phyloP scores from a whole-genome alignment of 2,329 filamentous ascomycete genomes.

The Monosporascus sp. region DNA sequence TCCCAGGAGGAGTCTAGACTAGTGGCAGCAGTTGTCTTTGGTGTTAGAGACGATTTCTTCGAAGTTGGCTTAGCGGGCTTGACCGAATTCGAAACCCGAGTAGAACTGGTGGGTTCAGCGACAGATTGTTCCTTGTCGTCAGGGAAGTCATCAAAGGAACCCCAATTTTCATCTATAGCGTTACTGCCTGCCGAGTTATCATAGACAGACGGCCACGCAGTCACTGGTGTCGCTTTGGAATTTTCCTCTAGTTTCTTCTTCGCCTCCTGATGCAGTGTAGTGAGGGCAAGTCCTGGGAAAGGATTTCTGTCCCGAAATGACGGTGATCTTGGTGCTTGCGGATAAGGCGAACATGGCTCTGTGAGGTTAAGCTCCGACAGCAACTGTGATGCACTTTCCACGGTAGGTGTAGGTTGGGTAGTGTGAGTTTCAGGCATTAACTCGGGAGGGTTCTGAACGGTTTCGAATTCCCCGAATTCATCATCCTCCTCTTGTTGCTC shows the following conservation, averaged over 20 bases:
- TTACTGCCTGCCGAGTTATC: conserved; percentile 12
- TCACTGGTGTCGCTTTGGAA: conserved; percentile 32
- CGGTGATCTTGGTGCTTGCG: conserved; percentile 44
- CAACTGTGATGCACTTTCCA: conserved; percentile 26
- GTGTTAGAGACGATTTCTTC: conserved; percentile 3
- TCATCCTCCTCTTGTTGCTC: conserved; percentile 41
- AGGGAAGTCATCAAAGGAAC: conserved; percentile 43
- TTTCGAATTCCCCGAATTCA: conserved; percentile 58
- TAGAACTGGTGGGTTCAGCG: conserved; percentile 14
- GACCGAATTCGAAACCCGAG: conserved; percentile 23
- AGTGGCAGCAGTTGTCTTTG: conserved; percentile 10
- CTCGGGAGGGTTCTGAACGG: conserved; percentile 30
- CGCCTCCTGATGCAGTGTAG: conserved; percentile 32
- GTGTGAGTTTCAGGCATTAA: conserved; percentile 34
- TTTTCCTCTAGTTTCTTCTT: conserved; percentile 27
- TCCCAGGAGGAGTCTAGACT: conserved; percentile 34
- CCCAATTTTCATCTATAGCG: conserved; percentile 42
- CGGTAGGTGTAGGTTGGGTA: conserved; percentile 18
- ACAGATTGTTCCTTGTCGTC: conserved; percentile 12
- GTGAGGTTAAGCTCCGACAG: conserved; percentile 29
- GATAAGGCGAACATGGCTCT: conserved; percentile 31
- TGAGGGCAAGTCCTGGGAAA: conserved; percentile 42
- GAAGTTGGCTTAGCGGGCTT: conserved; percentile 11
- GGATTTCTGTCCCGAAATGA: conserved; percentile 50
- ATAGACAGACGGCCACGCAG: conserved; percentile 40